Evolutionary conservation across 768 basidiomycete species (phyloP).

Genomic region (Tricholoma terreum): DNA sequence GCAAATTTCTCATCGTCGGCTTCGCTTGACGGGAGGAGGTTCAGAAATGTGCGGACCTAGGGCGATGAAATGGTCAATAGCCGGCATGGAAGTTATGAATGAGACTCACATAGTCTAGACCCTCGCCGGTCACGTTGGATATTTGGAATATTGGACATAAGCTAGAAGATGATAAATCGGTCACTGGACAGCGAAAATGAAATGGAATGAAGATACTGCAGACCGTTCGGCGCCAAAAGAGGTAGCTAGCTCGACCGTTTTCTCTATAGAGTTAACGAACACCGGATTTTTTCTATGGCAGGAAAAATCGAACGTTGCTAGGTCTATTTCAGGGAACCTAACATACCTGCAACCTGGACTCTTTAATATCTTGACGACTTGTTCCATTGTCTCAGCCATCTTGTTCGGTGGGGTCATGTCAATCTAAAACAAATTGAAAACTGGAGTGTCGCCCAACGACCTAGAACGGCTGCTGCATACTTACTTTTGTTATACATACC

Average conservation of each 20-base stretch:
- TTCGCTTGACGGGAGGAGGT: conserved; percentile 86
- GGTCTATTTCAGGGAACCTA: neutral
- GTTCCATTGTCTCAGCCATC: conserved; percentile 86
- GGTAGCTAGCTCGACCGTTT: conserved; percentile 74
- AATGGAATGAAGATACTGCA: conserved; percentile 13
- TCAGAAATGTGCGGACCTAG: conserved; percentile 85
- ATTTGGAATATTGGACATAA: conserved; percentile 89
- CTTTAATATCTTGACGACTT: conserved; percentile 87
- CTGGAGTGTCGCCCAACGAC: neutral
- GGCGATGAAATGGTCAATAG: neutral
- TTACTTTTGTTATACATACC: conserved; percentile 91
- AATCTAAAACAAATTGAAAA: conserved; percentile 48
- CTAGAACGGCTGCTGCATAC: neutral
- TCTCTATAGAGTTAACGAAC: conserved; percentile 79
- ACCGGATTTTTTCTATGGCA: conserved; percentile 69
- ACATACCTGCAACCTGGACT: conserved; percentile 88
- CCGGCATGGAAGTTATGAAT: neutral
- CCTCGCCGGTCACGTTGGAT: conserved; percentile 94
- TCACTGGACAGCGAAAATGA: neutral
- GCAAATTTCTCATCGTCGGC: conserved; percentile 79
- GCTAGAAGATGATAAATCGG: conserved; percentile 35
- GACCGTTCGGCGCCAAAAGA: conserved; percentile 74
- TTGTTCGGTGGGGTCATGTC: conserved; percentile 97
- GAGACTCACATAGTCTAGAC: conserved; percentile 64
- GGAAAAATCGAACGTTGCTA: neutral